phyloP scores from a whole-genome alignment of 2,329 filamentous ascomycete species.

The Aspergillus fructus region DNA sequence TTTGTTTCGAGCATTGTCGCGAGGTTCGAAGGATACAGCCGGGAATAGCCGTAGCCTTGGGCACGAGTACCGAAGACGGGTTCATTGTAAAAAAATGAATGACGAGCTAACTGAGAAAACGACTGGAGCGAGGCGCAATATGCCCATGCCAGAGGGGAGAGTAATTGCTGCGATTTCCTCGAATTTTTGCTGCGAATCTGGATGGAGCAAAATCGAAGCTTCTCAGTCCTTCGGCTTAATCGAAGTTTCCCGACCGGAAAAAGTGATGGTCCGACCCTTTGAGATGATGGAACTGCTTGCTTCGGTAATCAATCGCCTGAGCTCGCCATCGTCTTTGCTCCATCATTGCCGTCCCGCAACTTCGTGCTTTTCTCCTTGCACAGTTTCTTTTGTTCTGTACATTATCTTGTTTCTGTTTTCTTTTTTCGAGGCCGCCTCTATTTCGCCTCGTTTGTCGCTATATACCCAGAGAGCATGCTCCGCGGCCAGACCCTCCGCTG shows the following conservation, averaged over 20 bases:
- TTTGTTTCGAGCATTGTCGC: conserved; percentile 39
- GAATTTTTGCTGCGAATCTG: conserved; percentile 16
- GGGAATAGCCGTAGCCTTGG: conserved; percentile 44
- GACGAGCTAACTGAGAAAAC: neutral
- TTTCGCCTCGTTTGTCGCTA: conserved; percentile 12
- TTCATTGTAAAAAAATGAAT: conserved; percentile 36
- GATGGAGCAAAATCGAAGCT: conserved; percentile 28
- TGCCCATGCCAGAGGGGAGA: conserved; percentile 10
- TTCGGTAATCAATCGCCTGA: conserved; percentile 28
- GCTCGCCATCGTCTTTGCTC: conserved; percentile 19
- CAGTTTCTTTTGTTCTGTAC: conserved; percentile 8
- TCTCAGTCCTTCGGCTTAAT: conserved; percentile 29
- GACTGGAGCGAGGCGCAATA: conserved; percentile 5
- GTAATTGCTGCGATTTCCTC: neutral
- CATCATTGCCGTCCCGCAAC: conserved; percentile 12
- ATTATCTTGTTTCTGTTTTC: conserved; percentile 9
- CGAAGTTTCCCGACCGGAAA: conserved; percentile 36
- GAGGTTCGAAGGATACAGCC: conserved; percentile 43
- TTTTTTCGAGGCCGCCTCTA: conserved; percentile 1
- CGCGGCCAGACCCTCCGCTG: conserved; percentile 65
- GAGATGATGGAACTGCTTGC: conserved; percentile 34
- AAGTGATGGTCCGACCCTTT: conserved; percentile 27
- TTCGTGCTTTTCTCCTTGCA: neutral
- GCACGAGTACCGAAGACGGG: conserved; percentile 39
- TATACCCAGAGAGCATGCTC: conserved; percentile 53